phyloP scores from a whole-genome alignment of 495 filamentous ascomycete genomes.

The Neurospora sublineolata region DNA sequence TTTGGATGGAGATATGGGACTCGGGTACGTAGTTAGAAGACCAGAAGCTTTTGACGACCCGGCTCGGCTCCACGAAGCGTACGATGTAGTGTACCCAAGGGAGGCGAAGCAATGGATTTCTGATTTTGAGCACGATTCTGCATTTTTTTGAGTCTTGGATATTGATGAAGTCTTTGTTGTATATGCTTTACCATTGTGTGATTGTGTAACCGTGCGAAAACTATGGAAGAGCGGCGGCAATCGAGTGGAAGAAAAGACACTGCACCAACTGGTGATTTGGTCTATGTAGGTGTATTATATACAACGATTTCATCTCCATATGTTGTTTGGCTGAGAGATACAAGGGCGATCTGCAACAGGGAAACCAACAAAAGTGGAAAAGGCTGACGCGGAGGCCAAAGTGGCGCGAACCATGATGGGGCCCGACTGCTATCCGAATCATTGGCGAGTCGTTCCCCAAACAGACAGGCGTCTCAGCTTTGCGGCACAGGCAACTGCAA shows the following conservation, averaged over 20 bases:
- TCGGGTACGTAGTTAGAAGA: conserved; percentile 32
- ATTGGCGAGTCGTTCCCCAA: conserved; percentile 1
- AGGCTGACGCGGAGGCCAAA: neutral
- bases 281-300: neutral
- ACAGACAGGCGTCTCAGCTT: conserved; percentile 13
- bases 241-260: neutral
- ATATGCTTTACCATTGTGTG: neutral
- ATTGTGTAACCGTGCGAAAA: neutral
- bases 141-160: neutral
- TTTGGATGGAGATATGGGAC: conserved; percentile 5
- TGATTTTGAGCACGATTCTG: neutral
- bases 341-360: neutral
- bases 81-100: neutral
- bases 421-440: neutral
- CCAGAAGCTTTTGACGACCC: conserved; percentile 68
- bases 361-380: neutral
- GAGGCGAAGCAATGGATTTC: neutral
- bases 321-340: neutral
- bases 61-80: conserved; percentile 24
- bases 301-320: no score
- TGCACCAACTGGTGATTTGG: neutral
- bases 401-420: neutral
- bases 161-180: neutral
- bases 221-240: neutral
- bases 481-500: conserved; percentile 6